These are phyloP conservation scores for Lipomyces starkeyi DNA, from an alignment of 805 yeast species.

Conservation along the genomic window DNA sequence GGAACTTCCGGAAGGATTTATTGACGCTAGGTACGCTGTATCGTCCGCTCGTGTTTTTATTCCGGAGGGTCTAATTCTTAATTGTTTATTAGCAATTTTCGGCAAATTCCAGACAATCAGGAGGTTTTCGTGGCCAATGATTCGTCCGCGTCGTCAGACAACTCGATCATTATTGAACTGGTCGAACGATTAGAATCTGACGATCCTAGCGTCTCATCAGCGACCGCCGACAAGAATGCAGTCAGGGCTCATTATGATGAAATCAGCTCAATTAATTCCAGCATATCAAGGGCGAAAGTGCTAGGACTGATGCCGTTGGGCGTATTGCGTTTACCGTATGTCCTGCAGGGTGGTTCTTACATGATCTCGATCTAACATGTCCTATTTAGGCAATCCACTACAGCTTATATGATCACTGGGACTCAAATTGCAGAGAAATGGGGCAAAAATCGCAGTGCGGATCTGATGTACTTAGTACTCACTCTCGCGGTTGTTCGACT, in stretches of 20 bases:
- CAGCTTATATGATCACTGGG: constrained; percentile 25
- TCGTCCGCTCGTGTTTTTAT: neutral
- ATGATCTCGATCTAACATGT: neutral
- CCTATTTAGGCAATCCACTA: constrained; percentile 11
- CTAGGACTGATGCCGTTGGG: constrained; percentile 11
- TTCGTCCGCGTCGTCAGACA: constrained; percentile 39
- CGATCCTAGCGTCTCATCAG: constrained; percentile 43
- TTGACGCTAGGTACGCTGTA: constrained; percentile 63
- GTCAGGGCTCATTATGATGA: constrained; percentile 42
- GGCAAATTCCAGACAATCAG: constrained; percentile 92
- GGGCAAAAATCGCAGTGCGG: constrained; percentile 41
- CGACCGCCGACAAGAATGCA: constrained; percentile 32
- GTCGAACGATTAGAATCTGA: constrained; percentile 50
- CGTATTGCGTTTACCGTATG: constrained; percentile 12
- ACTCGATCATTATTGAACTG: constrained; percentile 50
- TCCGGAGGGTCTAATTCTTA: neutral
- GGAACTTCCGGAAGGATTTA: constrained; percentile 60
- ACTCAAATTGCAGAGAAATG: constrained; percentile 33
- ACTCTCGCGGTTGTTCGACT: constrained; percentile 63
- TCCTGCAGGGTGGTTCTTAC: neutral
- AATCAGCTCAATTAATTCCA: constrained; percentile 41
- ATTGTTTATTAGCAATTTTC: constrained; percentile 51
- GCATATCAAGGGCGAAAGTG: constrained; percentile 8
- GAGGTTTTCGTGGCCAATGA: constrained; percentile 75
- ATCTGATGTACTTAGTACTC: constrained; percentile 50